Evolutionary conservation across 192 early-diverging fungal genomes (phyloP), one percentile per base, ranked within the genome.

Genomic region (Cladochytrium replicatum): DNA sequence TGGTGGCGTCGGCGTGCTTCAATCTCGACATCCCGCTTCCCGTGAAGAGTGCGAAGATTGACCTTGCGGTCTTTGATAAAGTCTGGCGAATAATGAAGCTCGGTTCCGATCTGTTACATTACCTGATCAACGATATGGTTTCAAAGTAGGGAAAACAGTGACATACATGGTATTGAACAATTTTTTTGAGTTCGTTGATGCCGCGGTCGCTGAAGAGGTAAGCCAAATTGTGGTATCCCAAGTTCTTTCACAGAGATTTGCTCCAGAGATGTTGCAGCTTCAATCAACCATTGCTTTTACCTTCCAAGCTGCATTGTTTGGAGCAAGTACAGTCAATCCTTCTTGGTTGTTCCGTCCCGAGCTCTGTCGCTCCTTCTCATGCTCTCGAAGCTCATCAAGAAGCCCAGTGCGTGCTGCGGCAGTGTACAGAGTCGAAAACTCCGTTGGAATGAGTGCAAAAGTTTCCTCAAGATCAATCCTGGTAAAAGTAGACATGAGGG

Each of bases 131-230:
- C 27, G 54, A 53, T 5, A 28, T 4, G 5, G 13, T 31, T 17
- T 8, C 49, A 46, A 15, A 49, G 54, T 4, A 9, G 54, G 45
- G 13, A 44, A 26, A 17, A 9, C 11, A 6, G 15, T 54, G 13
- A 54, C 52, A 27, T 54, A 54, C 52, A 49, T 57, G 52, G 59
- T 57, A 63, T 46, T 48, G n/a, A 26, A 66, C 15, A 27, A 66
- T 66, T 41, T 59, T 54, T 55, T 63, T 62, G 15, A 63, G 39
- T 15, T 63, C 59, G 29, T 63, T 17, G 2, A 9, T 6, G 8
- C 60, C 60, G 21, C 48, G 7, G 38, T 48, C 54, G 27, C 25
- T 27, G 49, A 66, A 66, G 6, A 66, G 50, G 43, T 66, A 57
- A 3, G 15, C 7, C 34, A 66, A 29, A 47, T 66, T 66, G 13